Conservation (phyloP, 73 alveolate genomes). For the Tetrahymena malaccensis region DNA sequence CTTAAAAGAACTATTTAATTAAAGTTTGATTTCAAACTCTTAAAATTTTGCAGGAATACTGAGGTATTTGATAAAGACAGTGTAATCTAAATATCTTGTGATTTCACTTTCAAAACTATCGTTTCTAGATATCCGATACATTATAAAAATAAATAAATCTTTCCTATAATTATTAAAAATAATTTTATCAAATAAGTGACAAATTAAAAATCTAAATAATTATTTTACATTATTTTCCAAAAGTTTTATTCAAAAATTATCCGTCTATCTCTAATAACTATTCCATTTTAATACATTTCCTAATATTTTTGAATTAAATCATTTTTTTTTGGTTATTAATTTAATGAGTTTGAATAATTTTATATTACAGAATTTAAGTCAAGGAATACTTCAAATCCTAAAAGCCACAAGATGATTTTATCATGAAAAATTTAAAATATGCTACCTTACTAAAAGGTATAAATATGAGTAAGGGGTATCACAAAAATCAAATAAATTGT, state of each 20-base stretch:
- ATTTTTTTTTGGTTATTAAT: background rate
- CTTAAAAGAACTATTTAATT: background rate
- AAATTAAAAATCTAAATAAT: too few relatives aligned
- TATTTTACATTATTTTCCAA: background rate
- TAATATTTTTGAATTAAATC: background rate
- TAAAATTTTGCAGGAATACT: background rate
- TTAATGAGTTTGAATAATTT: background rate
- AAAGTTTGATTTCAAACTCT: background rate
- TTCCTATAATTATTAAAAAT: background rate
- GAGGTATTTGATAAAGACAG: background rate
- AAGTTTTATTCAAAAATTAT: background rate
- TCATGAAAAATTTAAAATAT: background rate
- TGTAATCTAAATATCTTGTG: background rate
- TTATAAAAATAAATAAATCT: background rate
- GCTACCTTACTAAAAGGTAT: background rate
- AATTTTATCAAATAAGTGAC: too few relatives aligned
- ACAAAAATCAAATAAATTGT: background rate
- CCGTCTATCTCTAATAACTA: background rate
- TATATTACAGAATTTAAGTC: background rate
- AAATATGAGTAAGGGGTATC: background rate
- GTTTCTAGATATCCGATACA: background rate
- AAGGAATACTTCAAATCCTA: background rate
- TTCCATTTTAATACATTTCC: background rate
- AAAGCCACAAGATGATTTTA: background rate
- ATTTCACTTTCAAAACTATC: background rate